Base-by-base conservation (phyloP, 495 filamentous ascomycete species). In the Penicillium cosmopolitanum region DNA sequence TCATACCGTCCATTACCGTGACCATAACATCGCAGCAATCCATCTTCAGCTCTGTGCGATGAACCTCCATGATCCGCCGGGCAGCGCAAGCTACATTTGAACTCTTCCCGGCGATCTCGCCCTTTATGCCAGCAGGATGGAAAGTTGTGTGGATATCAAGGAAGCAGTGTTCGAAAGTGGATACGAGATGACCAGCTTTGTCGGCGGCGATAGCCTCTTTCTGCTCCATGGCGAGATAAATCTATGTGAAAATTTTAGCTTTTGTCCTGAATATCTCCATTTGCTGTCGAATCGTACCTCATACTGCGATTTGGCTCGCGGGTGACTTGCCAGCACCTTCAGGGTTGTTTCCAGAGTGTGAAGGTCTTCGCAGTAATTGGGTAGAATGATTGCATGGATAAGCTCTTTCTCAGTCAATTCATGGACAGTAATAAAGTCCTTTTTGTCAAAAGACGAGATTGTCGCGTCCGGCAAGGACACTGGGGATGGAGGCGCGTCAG, bases 161-260 rank as follows among this genome's bases (percentile, higher is more conserved):
- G 58, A 89, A 89, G 52, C 78, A 81, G 57, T 80, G 83, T 52
- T 78, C 72, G 58, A 85, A 89, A 51, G 77, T 75, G 8, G 80
- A 75, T 18, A 84, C 73, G 15, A 89, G 68, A 3, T 69, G 73
- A 52, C 71, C 62, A 13, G 86, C 85, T 69, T 88, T 89, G 28
- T 76, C 68, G 25, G 79, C 71, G 12, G 77, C 77, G 28, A 79
- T 73, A 47, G 62, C 62, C 66, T 89, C 86, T 50, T 86, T 81
- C 50, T 83, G 72, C 61, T 89, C 87, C 86, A 89, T 88, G n/a
- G 85, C 87, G n/a, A 89, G 77, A 66, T 84, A 87, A 48, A 89
- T 73, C 86, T 89, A 40, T 5, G 21, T 60, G 5, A 57, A 53
- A 48, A 31, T 7, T 42, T 15, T 28, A 13, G 10, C 9, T 15